Evolutionary conservation across 2,329 filamentous ascomycete species (phyloP).

Genomic region (Diaporthe humulicola): DNA sequence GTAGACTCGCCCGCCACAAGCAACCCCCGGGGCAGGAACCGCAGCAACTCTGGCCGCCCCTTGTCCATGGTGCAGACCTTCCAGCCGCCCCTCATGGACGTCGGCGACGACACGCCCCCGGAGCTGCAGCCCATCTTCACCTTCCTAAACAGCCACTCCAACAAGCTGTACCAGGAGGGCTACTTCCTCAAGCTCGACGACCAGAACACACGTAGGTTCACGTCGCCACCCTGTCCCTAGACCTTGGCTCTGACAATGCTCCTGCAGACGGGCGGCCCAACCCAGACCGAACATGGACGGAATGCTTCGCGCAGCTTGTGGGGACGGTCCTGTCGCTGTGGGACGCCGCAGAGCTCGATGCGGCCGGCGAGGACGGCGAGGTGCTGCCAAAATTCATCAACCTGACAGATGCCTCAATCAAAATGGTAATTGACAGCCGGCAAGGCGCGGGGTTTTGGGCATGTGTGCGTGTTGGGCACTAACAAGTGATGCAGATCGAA

Average conservation of each 20-base stretch:
- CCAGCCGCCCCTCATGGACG: slow-evolving; percentile 87
- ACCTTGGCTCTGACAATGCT: slow-evolving; percentile 42
- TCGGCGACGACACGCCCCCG: slow-evolving; percentile 86
- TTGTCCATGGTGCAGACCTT: slow-evolving; percentile 89
- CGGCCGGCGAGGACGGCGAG: slow-evolving; percentile 81
- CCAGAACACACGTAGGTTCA: slow-evolving; percentile 84
- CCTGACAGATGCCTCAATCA: slow-evolving; percentile 95
- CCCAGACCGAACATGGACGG: slow-evolving; percentile 88
- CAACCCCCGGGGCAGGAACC: slow-evolving; percentile 57
- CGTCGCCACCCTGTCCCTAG: slow-evolving; percentile 35
- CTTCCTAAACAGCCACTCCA: slow-evolving; percentile 93
- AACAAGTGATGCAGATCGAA: slow-evolving; percentile 73
- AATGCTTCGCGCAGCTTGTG: slow-evolving; percentile 96
- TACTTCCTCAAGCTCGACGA: slow-evolving; percentile 98
- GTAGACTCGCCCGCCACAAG: slow-evolving; percentile 58
- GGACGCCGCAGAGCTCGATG: slow-evolving; percentile 94
- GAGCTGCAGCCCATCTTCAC: slow-evolving; percentile 96
- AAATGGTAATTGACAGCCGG: slow-evolving; percentile 79
- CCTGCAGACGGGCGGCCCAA: slow-evolving; percentile 85
- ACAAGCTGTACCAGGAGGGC: slow-evolving; percentile 97
- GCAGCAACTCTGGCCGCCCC: slow-evolving; percentile 73
- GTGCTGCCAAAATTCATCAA: slow-evolving; percentile 81
- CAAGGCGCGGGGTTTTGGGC: not conserved
- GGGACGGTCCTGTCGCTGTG: slow-evolving; percentile 95
- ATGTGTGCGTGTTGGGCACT: slow-evolving; percentile 32